A percentile compares a stretch with the other conserved stretches of the same genome.
Evolutionary conservation across 2,329 filamentous ascomycete genomes (phyloP).

Genomic region (Aspergillus carbonarius): DNA sequence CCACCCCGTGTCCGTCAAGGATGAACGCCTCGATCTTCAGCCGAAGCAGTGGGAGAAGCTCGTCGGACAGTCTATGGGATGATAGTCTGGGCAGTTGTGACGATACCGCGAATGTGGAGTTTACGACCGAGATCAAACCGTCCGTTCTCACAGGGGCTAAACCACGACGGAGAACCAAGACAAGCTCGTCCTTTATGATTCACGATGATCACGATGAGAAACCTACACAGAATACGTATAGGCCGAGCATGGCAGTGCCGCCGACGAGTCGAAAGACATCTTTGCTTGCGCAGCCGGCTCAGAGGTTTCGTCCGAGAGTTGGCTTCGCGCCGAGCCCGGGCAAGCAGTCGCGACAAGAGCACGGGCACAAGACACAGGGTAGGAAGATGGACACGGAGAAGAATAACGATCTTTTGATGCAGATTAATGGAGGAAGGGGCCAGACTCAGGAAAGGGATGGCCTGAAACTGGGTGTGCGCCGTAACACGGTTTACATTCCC

Average conservation of each 20-base stretch:
- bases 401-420: constrained; percentile 18
- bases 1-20: constrained; percentile 36
- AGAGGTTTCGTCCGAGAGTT: constrained; percentile 39
- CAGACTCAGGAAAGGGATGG: constrained; percentile 13
- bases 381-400: constrained; percentile 12
- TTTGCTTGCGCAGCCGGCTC: constrained; percentile 41
- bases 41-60: constrained; percentile 17
- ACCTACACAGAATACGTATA: constrained; percentile 8
- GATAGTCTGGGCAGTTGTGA: constrained; percentile 28
- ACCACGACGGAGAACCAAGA: constrained; percentile 29
- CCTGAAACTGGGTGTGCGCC: constrained; percentile 34
- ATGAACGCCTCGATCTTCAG: constrained; percentile 20
- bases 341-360: constrained; percentile 11
- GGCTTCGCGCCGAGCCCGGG: constrained; percentile 26
- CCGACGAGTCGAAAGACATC: constrained; percentile 30
- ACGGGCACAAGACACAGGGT: constrained; percentile 6
- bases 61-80: constrained; percentile 27
- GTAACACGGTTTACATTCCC: constrained; percentile 44
- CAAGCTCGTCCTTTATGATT: constrained; percentile 35
- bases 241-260: constrained; percentile 9
- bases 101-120: constrained; percentile 42
- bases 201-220: constrained; percentile 36
- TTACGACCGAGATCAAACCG: constrained; percentile 39
- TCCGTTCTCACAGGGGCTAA: constrained; percentile 31
- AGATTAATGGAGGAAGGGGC: constrained; percentile 10